These are phyloP conservation scores for Penicillium alfredii DNA, from an alignment of 495 filamentous ascomycete genomes.

Conservation along the genomic window DNA sequence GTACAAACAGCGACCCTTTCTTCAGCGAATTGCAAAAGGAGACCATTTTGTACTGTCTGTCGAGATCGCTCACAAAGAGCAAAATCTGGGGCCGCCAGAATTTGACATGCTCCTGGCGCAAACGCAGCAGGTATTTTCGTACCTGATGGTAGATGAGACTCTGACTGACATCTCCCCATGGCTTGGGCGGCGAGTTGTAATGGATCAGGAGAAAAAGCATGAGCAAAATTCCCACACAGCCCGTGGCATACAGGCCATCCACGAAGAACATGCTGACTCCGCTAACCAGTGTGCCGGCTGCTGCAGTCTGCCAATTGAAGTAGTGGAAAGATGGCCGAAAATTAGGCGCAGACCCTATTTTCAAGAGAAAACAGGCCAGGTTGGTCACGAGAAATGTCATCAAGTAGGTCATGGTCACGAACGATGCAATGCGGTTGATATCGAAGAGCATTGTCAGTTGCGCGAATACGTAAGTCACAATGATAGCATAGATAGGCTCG, in stretches of 20 bases:
- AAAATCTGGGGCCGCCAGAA: conserved; percentile 87
- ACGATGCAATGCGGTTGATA: conserved; percentile 82
- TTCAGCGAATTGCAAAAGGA: conserved; percentile 91
- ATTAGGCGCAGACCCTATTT: conserved; percentile 89
- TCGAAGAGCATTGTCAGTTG: conserved; percentile 79
- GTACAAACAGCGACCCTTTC: conserved; percentile 77
- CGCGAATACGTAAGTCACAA: conserved; percentile 68
- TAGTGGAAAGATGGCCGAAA: conserved; percentile 84
- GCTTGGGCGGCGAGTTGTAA: conserved; percentile 76
- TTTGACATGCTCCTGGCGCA: conserved; percentile 85
- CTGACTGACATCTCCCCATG: conserved; percentile 87
- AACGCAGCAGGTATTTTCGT: conserved; percentile 74
- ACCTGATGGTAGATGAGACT: conserved; percentile 90
- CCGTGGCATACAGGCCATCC: conserved; percentile 73
- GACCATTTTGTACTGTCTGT: conserved; percentile 71
- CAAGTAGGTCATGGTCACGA: conserved; percentile 84
- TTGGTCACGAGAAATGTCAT: conserved; percentile 64
- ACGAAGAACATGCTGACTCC: conserved; percentile 84
- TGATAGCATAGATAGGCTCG: conserved; percentile 71
- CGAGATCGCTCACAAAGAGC: conserved; percentile 74
- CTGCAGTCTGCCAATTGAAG: conserved; percentile 81
- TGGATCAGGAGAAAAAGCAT: conserved; percentile 79
- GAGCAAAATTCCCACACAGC: conserved; percentile 66
- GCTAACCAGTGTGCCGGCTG: conserved; percentile 64
- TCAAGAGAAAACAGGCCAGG: conserved; percentile 79